Conservation (phyloP, 352 stramenopile genomes). For the Pythium dissimile region DNA sequence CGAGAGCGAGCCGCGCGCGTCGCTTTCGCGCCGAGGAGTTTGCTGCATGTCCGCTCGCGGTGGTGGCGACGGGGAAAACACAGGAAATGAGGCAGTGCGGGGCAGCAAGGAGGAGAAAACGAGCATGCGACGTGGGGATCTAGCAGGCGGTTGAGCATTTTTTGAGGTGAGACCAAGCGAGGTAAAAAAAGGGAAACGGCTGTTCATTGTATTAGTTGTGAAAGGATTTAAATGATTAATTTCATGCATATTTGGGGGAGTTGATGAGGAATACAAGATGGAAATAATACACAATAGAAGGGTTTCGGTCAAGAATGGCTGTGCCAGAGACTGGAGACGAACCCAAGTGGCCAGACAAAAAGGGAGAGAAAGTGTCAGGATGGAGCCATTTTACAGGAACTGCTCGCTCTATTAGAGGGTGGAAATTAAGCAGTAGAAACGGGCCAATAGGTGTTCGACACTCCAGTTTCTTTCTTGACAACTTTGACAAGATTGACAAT, state of each 20-base stretch:
- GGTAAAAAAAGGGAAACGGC: constrained; percentile 17
- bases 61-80: background rate
- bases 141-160: constrained; percentile 14
- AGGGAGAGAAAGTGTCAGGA: background rate
- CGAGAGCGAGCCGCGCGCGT: constrained; percentile 36
- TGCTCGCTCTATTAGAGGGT: background rate
- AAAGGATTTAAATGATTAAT: constrained; percentile 1
- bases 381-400: constrained; percentile 1
- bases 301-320: constrained; percentile 13
- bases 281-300: background rate
- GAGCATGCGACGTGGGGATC: too few relatives aligned
- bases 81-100: background rate
- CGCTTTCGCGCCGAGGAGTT: constrained; percentile 16
- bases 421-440: background rate
- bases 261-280: background rate
- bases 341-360: background rate
- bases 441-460: background rate
- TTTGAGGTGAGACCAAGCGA: background rate
- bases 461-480: constrained; percentile 1
- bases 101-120: background rate
- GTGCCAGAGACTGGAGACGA: constrained; percentile 6
- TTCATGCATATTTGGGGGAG: background rate
- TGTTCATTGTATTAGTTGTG: constrained; percentile 9
- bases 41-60: background rate
- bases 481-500: constrained; percentile 13